phyloP scores from a whole-genome alignment of 2,329 filamentous ascomycete species.

The Cytospora piceae region DNA sequence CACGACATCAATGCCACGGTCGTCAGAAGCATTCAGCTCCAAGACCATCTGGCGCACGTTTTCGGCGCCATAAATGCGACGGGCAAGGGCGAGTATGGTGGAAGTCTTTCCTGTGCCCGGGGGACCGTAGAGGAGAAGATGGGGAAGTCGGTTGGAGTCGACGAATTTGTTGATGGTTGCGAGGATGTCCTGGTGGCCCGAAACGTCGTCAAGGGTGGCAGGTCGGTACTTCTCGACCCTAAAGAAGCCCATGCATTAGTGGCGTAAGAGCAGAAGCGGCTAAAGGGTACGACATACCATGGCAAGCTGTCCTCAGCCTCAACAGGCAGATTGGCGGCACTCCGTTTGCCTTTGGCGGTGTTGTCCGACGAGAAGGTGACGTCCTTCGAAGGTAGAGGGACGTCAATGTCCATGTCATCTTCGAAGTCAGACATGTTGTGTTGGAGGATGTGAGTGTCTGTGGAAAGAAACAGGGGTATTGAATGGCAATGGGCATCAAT shows the following conservation, averaged over 20 bases:
- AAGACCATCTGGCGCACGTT: conserved; percentile 99
- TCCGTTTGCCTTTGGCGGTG: conserved; percentile 83
- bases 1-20: conserved; percentile 96
- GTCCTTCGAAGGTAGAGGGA: conserved; percentile 50
- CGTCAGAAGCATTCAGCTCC: conserved; percentile 95
- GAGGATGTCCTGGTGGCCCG: conserved; percentile 95
- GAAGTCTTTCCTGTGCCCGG: conserved; percentile 98
- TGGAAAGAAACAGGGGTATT: too few relatives aligned
- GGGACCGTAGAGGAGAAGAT: conserved; percentile 94
- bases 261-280: conserved; percentile 23
- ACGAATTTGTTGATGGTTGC: conserved; percentile 98
- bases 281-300: conserved; percentile 63
- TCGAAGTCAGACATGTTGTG: conserved; percentile 61
- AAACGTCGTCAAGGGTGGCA: conserved; percentile 85
- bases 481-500: not conserved
- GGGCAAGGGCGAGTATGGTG: conserved; percentile 88
- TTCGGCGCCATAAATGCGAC: conserved; percentile 86
- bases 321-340: conserved; percentile 88
- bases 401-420: conserved; percentile 66
- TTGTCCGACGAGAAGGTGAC: conserved; percentile 74
- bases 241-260: conserved; percentile 16
- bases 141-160: conserved; percentile 89
- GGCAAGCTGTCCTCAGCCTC: conserved; percentile 92
- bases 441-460: not conserved
- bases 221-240: conserved; percentile 98